Evolutionary conservation across 805 yeast genomes (phyloP).

Genomic region (Candida chauliodis): DNA sequence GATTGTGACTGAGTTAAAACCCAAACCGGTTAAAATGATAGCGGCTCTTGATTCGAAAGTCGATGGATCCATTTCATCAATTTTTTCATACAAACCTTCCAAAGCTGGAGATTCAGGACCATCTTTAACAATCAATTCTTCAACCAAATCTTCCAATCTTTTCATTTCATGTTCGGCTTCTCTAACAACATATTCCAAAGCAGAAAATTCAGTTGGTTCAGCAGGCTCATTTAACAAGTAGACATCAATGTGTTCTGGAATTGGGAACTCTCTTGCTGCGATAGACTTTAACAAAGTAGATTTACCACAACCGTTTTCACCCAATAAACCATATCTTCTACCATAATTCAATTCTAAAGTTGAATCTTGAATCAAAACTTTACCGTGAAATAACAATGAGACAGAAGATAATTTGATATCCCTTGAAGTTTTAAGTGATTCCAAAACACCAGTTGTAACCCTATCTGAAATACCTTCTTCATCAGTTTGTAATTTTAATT

Average conservation of each 20-base stretch:
- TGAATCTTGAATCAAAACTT: constrained; percentile 91
- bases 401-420: constrained; percentile 90
- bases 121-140: constrained; percentile 80
- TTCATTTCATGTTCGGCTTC: constrained; percentile 94
- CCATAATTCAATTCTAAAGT: constrained; percentile 91
- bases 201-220: constrained; percentile 85
- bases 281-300: constrained; percentile 89
- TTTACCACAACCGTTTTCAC: constrained; percentile 99
- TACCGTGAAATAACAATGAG: constrained; percentile 94
- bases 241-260: constrained; percentile 88
- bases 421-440: constrained; percentile 83
- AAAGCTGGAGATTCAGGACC: constrained; percentile 90
- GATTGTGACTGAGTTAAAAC: constrained; percentile 85
- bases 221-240: constrained; percentile 97
- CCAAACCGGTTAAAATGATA: constrained; percentile 91
- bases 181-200: constrained; percentile 92
- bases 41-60: constrained; percentile 98
- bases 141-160: constrained; percentile 86
- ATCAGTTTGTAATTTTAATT: constrained; percentile 90
- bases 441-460: constrained; percentile 96
- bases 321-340: constrained; percentile 94
- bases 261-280: constrained; percentile 94
- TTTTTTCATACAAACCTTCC: constrained; percentile 90
- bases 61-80: constrained; percentile 92
- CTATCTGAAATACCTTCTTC: constrained; percentile 93